Percentiles rank a stretch among this genome's conserved stretches.
Conservation (phyloP, 2,329 filamentous ascomycete genomes). For the Alternaria tenuissima region DNA sequence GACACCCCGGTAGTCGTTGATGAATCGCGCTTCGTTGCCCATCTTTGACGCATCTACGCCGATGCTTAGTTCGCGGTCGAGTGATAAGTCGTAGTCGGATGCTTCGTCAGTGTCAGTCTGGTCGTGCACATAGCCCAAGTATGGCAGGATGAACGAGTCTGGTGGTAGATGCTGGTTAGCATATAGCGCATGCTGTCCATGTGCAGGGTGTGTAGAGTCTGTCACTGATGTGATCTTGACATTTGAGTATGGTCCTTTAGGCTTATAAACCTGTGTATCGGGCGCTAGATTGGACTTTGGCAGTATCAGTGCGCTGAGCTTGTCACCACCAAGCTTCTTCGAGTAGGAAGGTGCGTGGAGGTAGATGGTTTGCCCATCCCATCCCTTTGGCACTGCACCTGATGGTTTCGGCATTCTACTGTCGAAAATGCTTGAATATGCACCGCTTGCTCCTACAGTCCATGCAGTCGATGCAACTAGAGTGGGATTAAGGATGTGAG, state of each 20-base stretch:
- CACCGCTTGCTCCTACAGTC: not conserved
- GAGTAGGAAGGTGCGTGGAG: slow-evolving; percentile 43
- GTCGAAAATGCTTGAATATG: not conserved
- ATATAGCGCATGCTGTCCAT: slow-evolving; percentile 59
- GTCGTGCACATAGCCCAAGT: slow-evolving; percentile 59
- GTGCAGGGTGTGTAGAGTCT: slow-evolving; percentile 56
- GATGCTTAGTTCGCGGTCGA: slow-evolving; percentile 59
- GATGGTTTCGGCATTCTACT: slow-evolving; percentile 8
- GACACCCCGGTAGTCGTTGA: slow-evolving; percentile 64
- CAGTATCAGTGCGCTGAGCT: slow-evolving; percentile 32
- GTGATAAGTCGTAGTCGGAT: slow-evolving; percentile 61
- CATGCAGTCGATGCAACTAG: not conserved
- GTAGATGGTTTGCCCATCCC: slow-evolving; percentile 40
- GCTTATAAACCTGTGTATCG: slow-evolving; percentile 20
- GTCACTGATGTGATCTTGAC: slow-evolving; percentile 55
- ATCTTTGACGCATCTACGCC: slow-evolving; percentile 58
- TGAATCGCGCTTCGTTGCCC: slow-evolving; percentile 62
- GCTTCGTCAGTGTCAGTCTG: slow-evolving; percentile 52
- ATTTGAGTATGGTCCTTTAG: slow-evolving; percentile 43
- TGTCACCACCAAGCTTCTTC: slow-evolving; percentile 37
- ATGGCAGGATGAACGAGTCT: slow-evolving; percentile 58
- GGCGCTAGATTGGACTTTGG: slow-evolving; percentile 27
- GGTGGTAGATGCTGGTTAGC: slow-evolving; percentile 56
- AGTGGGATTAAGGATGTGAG: not conserved
- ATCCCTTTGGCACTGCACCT: slow-evolving; percentile 38